Evolutionary conservation across 2,329 filamentous ascomycete species (phyloP).

Genomic region (Chaetoscypha palmicola): DNA sequence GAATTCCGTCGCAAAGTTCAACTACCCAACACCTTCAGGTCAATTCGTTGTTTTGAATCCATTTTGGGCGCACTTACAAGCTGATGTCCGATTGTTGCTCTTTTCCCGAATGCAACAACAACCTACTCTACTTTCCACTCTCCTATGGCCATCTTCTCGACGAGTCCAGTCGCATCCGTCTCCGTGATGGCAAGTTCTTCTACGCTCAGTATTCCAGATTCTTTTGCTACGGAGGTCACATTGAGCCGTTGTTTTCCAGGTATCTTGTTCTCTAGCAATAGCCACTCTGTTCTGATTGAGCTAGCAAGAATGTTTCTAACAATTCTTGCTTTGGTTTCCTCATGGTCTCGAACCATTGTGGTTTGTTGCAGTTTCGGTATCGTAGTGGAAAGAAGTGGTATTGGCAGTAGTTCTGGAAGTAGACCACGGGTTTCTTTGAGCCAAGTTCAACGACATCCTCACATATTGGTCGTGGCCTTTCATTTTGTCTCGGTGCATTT

Average conservation of each 20-base stretch:
- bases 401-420: no score
- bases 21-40: constrained; percentile 27
- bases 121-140: constrained; percentile 43
- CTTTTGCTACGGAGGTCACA: constrained; percentile 2
- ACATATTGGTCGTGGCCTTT: no score
- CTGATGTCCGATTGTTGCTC: constrained; percentile 45
- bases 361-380: no score
- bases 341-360: neutral
- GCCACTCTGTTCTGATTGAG: constrained; percentile 11
- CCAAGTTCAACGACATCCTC: no score
- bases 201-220: constrained; percentile 3
- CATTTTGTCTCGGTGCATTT: no score
- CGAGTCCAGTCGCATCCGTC: constrained; percentile 23
- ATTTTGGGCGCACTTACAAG: constrained; percentile 21
- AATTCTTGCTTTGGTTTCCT: constrained; percentile 8
- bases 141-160: constrained; percentile 26
- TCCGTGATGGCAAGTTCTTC: constrained; percentile 42
- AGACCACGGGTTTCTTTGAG: no score
- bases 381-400: no score
- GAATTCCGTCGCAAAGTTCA: constrained; percentile 26
- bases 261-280: constrained; percentile 5
- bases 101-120: constrained; percentile 43
- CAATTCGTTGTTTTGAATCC: neutral
- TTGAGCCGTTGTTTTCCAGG: constrained; percentile 2
- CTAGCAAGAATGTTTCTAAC: constrained; percentile 7